These are phyloP conservation scores for Escovopsis sp. DNA, from an alignment of 2,329 filamentous ascomycete genomes.

Conservation along the genomic window DNA sequence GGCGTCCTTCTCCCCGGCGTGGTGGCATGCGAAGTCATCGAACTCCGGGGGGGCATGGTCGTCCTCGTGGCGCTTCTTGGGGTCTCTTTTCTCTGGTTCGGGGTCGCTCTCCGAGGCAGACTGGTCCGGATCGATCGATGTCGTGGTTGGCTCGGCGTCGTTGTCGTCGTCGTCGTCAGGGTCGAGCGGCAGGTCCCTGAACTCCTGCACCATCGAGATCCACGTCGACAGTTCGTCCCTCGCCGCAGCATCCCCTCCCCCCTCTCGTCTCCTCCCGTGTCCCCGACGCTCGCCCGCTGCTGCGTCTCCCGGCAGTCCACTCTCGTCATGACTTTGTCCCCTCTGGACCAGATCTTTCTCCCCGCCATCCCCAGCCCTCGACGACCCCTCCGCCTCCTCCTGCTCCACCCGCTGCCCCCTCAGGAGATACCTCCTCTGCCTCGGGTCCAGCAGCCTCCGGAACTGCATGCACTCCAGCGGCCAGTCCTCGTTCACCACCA, in stretches of 20 bases:
- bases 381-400: neutral
- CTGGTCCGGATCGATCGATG: too few relatives aligned
- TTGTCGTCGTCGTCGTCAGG: constrained; percentile 8
- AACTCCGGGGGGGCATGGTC: constrained; percentile 27
- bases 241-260: too few relatives aligned
- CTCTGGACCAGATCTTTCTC: too few relatives aligned
- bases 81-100: constrained; percentile 7
- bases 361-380: too few relatives aligned
- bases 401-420: constrained; percentile 24
- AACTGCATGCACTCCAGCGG: constrained; percentile 53
- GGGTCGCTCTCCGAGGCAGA: constrained; percentile 11
- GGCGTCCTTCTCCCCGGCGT: constrained; percentile 30
- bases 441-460: constrained; percentile 40
- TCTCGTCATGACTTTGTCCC: too few relatives aligned
- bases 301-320: too few relatives aligned
- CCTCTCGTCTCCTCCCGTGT: too few relatives aligned
- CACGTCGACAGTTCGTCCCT: constrained; percentile 47
- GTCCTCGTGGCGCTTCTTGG: constrained; percentile 14
- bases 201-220: constrained; percentile 47
- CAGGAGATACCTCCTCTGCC: constrained; percentile 44
- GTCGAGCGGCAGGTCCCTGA: constrained; percentile 43
- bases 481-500: constrained; percentile 55
- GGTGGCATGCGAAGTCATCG: constrained; percentile 39
- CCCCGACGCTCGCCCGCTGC: too few relatives aligned
- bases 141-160: too few relatives aligned